Conservation (phyloP, 306 rosid genomes). For the Lagenaria siceraria region DNA sequence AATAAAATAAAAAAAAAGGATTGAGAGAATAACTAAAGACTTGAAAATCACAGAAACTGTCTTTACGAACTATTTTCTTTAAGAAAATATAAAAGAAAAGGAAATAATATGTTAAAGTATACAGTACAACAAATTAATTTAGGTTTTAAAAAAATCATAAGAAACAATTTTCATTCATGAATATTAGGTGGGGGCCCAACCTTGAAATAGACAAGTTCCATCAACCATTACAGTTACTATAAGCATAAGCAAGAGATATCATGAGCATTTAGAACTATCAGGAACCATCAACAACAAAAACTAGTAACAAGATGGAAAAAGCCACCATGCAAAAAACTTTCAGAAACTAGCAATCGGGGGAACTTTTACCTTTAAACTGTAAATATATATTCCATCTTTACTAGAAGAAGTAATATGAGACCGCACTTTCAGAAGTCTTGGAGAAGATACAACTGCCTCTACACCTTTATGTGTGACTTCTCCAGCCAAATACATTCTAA, state of each 20-base stretch:
- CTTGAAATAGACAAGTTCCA: not conserved
- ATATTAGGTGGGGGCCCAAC: not conserved
- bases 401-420: conserved; percentile 35
- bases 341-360: not conserved
- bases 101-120: not conserved
- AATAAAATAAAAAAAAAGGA: not conserved
- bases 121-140: not conserved
- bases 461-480: conserved; percentile 33
- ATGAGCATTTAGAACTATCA: not conserved
- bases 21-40: not conserved
- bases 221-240: not conserved
- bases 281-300: not conserved
- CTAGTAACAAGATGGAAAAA: not conserved
- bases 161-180: not conserved
- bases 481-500: conserved; percentile 68
- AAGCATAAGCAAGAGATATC: not conserved
- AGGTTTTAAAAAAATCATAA: not conserved
- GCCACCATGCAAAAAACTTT: not conserved
- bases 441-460: conserved; percentile 29
- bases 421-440: conserved; percentile 48
- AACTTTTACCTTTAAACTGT: conserved; percentile 57
- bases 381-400: conserved; percentile 38
- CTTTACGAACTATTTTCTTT: not conserved
- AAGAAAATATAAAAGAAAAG: not conserved
- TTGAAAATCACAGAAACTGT: not conserved